Evolutionary conservation across 805 yeast genomes (phyloP).

Genomic region (Candida sphagnicola): DNA sequence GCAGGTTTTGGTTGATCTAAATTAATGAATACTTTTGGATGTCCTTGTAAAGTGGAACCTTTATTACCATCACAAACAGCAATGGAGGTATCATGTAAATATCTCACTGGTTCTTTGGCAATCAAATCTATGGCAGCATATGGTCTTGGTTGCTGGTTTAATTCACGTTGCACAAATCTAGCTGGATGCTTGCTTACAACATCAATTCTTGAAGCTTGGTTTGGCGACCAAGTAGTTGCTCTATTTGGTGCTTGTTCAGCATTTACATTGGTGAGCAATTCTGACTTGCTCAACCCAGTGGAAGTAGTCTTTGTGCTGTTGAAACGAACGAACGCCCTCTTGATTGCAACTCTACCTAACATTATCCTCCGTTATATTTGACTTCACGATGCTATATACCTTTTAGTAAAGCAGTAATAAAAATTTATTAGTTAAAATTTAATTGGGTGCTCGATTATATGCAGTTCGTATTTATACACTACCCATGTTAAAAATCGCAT

Average conservation of each 20-base stretch:
- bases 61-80: conserved; percentile 85
- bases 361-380: too few relatives aligned
- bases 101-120: conserved; percentile 66
- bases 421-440: too few relatives aligned
- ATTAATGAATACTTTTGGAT: conserved; percentile 78
- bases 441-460: neutral
- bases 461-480: too few relatives aligned
- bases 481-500: too few relatives aligned
- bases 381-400: neutral
- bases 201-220: conserved; percentile 59
- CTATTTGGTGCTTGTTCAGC: conserved; percentile 77
- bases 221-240: conserved; percentile 62
- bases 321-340: conserved; percentile 2
- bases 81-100: conserved; percentile 47
- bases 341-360: conserved; percentile 6
- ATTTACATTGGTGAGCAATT: conserved; percentile 18
- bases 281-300: conserved; percentile 22
- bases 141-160: conserved; percentile 69
- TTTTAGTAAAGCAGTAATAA: neutral
- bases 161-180: conserved; percentile 69
- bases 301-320: conserved; percentile 8
- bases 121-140: conserved; percentile 83
- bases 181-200: conserved; percentile 49
- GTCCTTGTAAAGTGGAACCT: conserved; percentile 68
- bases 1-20: conserved; percentile 71